Evolutionary conservation across 176 grass and related monocot species (phyloP), one percentile per base, ranked within the genome.

Genomic region (Zizania latifolia): DNA sequence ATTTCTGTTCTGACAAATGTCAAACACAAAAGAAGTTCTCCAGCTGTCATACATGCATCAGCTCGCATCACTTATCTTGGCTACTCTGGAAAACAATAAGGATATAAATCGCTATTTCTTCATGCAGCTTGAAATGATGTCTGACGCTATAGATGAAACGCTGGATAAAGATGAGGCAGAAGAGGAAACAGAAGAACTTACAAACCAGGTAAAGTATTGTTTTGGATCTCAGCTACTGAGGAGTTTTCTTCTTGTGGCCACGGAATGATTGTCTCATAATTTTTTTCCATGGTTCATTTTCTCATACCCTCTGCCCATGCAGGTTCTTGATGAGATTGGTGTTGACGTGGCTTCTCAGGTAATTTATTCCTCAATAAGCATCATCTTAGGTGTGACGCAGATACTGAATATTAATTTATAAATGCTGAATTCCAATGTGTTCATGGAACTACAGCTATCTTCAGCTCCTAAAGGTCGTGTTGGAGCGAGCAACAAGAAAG

Each of bases 141-240:
- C 94, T 1, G 94, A 94, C 46, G 88, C 86, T 23, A 92, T 94
- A 27, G 91, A 98, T 54, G 94, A 98, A 92, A 92, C 94, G 48
- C 86, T 98, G 4, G 94, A 98, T 58, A 98, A 98, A 89, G 94
- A 98, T 63, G 92, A 98, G 71, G 94, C 94, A 2, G 94, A 98
- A 68, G 94, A 98, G 66, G 94, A 98, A 93, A 93, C 94, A 33
- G 94, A 98, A 87, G 94, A 98, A 57, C 90, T 98, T 79, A 98
- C 94, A 13, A 94, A 94, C 70, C 94, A 98, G 94, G 94, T 98
- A 85, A 89, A 59, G 34, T 76, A 45, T 48, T 13, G 46, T 35
- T 5, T 30, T 16, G 26, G 10, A 39, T 67, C 36, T 88, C 29
- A 56, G 46, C 43, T 54, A 59, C 5, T 5, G 6, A 77, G 21